Evolutionary conservation across 495 filamentous ascomycete species (phyloP).

Genomic region (Amorphotheca resinae): DNA sequence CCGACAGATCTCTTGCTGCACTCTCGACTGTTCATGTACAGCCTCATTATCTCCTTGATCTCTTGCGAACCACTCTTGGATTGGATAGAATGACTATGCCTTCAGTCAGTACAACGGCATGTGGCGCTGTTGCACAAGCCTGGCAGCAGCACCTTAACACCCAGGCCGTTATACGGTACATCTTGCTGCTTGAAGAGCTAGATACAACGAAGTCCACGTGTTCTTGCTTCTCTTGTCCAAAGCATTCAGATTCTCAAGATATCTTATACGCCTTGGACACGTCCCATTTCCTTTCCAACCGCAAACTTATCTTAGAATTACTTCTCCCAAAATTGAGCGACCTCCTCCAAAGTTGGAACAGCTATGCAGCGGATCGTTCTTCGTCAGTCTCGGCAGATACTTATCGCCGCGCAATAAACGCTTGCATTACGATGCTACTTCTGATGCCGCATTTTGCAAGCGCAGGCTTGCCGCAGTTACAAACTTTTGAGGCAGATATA

Average conservation of each 20-base stretch:
- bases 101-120: neutral
- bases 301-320: constrained; percentile 35
- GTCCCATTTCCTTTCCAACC: constrained; percentile 26
- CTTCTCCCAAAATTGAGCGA: constrained; percentile 35
- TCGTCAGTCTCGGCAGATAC: constrained; percentile 31
- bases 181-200: constrained; percentile 18
- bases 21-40: constrained; percentile 13
- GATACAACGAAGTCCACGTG: neutral
- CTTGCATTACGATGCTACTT: constrained; percentile 29
- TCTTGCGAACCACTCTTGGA: constrained; percentile 23
- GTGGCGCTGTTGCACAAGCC: constrained; percentile 29
- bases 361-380: constrained; percentile 26
- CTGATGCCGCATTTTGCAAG: constrained; percentile 31
- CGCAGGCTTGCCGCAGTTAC: constrained; percentile 27
- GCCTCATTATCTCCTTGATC: constrained; percentile 24
- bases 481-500: constrained; percentile 25
- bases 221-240: constrained; percentile 13
- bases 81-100: constrained; percentile 5
- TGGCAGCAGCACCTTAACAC: constrained; percentile 22
- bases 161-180: constrained; percentile 16
- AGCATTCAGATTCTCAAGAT: neutral
- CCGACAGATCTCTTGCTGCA: constrained; percentile 14
- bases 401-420: constrained; percentile 33
- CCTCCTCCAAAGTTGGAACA: constrained; percentile 32
- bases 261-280: constrained; percentile 6